Percentiles rank a stretch among this genome's conserved stretches.
Conservation (phyloP, 163 green algal genomes). For the Chlamydomonas reinhardtii region DNA sequence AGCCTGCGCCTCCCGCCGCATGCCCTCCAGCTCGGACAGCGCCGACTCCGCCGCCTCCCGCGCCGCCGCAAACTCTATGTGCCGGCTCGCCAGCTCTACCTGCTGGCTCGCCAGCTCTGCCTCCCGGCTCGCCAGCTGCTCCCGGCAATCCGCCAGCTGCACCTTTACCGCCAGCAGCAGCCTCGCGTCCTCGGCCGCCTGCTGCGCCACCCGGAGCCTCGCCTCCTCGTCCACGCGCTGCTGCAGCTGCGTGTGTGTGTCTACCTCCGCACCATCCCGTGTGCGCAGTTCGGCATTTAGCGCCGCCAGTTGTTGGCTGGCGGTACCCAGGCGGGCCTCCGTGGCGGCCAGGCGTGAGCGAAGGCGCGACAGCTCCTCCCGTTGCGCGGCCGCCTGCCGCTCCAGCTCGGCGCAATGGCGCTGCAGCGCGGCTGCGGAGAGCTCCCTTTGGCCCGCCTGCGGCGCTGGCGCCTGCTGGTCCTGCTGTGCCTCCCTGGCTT, state of each 20-base stretch:
- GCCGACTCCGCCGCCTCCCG: not conserved
- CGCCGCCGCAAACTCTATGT: not conserved
- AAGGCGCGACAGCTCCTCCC: slow-evolving; percentile 2
- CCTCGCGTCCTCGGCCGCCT: slow-evolving; percentile 19
- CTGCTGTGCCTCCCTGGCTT: not conserved
- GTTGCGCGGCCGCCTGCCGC: not conserved
- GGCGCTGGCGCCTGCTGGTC: no score
- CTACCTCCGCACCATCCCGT: not conserved
- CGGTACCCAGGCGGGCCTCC: not conserved
- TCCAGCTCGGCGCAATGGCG: not conserved
- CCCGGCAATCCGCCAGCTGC: slow-evolving; percentile 1
- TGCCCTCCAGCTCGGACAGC: not conserved
- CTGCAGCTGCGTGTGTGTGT: not conserved
- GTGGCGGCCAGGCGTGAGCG: not conserved
- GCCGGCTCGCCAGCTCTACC: not conserved
- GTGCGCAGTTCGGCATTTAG: slow-evolving; percentile 13
- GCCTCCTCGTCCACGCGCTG: slow-evolving; percentile 3
- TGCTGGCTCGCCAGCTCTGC: not conserved
- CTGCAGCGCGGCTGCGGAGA: not conserved
- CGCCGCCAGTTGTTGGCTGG: not conserved
- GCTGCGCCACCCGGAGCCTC: slow-evolving; percentile 22
- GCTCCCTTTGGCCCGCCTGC: not conserved
- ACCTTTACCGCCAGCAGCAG: slow-evolving; percentile 11
- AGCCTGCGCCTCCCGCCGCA: not conserved
- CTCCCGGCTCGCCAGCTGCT: not conserved